Evolutionary conservation across 345 rosid species (phyloP), one percentile per base, ranked within the genome.

Genomic region (Lepidium africanum): DNA sequence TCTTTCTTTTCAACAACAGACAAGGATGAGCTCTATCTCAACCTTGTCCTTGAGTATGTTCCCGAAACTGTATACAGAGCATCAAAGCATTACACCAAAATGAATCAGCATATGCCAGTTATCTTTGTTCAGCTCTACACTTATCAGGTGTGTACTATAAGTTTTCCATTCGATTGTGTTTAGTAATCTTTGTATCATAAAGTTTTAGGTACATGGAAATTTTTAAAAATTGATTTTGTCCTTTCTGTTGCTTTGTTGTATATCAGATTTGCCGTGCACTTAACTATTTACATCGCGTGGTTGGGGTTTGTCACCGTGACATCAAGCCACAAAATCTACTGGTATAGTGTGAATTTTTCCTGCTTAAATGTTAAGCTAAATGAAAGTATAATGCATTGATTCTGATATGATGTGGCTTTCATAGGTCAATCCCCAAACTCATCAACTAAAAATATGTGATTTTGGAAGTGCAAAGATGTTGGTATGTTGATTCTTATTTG

Each of bases 391-490:
- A 6, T 62, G 6, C 41, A 30, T 12, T 63, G 56, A 63, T 40
- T 69, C 42, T 63, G 19, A 63, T 49, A n/a, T 41, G 27, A 63
- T 49, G 53, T 67, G 65, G 38, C 15, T 70, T 65, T 62, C 71
- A 56, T 84, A 91, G 99, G 99, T 91, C 65, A 91, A 91, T 79
- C 88, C 97, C 67, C 89, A 82, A 41, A 85, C 87, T 12, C 96
- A 89, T 72, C 92, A 89, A 78, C 70, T 94, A 74, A 94, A 91
- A 79, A 89, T 94, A 23, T 94, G 99, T 30, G 99, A 94, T 79
- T 94, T 91, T 63, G 99, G 99, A 27, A 94, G 97, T 68, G 99
- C 99, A 67, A 94, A 94, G 90, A 94, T 81, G 86, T 80, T 94
- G 97, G 99, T 94, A 89, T 59, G 84, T 76, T 76, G 40, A 4